Conservation (phyloP, 2,329 filamentous ascomycete species). For the Fusarium sp. region DNA sequence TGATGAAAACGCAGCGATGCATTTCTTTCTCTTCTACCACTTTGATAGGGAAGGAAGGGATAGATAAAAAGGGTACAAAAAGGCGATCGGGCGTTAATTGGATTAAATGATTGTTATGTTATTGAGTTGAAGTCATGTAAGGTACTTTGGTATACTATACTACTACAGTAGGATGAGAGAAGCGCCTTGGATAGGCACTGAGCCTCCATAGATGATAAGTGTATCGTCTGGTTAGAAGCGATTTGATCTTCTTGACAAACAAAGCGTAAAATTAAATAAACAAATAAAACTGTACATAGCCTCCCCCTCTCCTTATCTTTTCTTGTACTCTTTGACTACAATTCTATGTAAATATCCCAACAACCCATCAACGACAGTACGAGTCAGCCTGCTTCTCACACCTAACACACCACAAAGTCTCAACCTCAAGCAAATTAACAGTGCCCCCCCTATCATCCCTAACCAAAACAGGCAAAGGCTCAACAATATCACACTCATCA, state of each 20-base stretch:
- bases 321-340: neutral
- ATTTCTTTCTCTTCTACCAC: neutral
- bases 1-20: neutral
- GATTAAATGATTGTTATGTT: neutral
- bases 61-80: neutral
- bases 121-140: neutral
- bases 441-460: conserved; percentile 16
- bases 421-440: conserved; percentile 30
- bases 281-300: neutral
- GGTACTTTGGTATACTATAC: neutral
- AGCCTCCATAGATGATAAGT: neutral
- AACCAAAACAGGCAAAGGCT: conserved; percentile 17
- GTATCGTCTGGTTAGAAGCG: neutral
- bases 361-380: neutral
- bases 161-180: neutral
- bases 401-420: conserved; percentile 33
- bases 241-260: neutral
- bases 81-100: neutral
- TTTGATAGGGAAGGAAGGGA: neutral
- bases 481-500: conserved; percentile 10
- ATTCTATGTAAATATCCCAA: neutral
- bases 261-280: neutral
- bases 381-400: conserved; percentile 27
- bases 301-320: neutral
- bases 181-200: neutral